These are phyloP conservation scores for Globisporangium megalacanthum DNA, from an alignment of 352 stramenopile genomes.

Conservation along the genomic window DNA sequence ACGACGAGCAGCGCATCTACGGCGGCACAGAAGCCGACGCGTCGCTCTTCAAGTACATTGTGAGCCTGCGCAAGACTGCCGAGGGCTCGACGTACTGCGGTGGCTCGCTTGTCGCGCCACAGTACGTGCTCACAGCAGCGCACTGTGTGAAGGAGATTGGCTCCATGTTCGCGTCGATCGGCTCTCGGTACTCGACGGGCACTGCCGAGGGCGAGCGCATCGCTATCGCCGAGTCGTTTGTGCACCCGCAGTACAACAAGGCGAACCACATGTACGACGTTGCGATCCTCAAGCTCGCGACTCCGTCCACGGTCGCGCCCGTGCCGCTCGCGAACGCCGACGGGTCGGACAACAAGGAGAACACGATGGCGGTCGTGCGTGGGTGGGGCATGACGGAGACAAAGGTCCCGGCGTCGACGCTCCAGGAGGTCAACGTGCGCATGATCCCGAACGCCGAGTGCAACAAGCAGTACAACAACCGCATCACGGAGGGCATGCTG, in stretches of 20 bases:
- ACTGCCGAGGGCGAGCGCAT: constrained; percentile 39
- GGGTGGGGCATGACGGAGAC: constrained; percentile 60
- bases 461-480: constrained; percentile 47
- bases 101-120: constrained; percentile 48
- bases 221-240: constrained; percentile 31
- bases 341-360: constrained; percentile 43
- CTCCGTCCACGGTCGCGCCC: constrained; percentile 21
- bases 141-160: constrained; percentile 52
- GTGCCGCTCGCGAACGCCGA: constrained; percentile 31
- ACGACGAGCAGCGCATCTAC: constrained; percentile 53
- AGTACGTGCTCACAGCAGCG: constrained; percentile 68
- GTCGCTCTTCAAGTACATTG: constrained; percentile 45
- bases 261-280: constrained; percentile 46
- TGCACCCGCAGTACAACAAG: constrained; percentile 55
- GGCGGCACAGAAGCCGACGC: constrained; percentile 49
- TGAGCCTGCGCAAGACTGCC: constrained; percentile 41
- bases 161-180: constrained; percentile 47
- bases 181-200: constrained; percentile 37
- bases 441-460: constrained; percentile 55
- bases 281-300: constrained; percentile 52
- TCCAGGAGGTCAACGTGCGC: constrained; percentile 54
- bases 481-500: constrained; percentile 57
- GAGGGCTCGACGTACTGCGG: constrained; percentile 51
- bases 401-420: constrained; percentile 22
- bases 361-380: constrained; percentile 43